A percentile compares a stretch with the other conserved stretches of the same genome.
These are phyloP conservation scores for Leccinum arenicola DNA, from an alignment of 768 basidiomycete genomes.

Conservation along the genomic window DNA sequence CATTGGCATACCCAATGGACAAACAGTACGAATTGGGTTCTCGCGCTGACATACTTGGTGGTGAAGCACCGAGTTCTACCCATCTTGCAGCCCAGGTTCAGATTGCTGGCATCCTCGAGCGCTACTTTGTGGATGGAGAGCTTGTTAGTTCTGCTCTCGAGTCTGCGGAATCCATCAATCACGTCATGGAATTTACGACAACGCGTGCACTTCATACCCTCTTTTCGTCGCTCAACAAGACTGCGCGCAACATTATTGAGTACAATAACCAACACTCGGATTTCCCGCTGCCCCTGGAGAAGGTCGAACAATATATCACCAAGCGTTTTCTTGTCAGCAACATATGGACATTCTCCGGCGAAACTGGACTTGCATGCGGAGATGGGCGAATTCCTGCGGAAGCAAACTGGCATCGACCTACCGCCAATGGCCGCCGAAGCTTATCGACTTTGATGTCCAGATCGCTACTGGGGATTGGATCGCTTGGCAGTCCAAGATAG, in stretches of 20 bases:
- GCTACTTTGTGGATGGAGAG: conserved; percentile 79
- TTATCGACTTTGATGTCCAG: conserved; percentile 95
- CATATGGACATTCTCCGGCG: conserved; percentile 98
- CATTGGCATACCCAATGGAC: too few relatives aligned
- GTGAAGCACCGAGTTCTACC: conserved; percentile 48
- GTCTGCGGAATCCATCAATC: conserved; percentile 81
- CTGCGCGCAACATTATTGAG: conserved; percentile 87
- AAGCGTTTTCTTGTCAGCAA: conserved; percentile 88
- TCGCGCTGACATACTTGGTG: too few relatives aligned
- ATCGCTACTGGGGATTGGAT: conserved; percentile 84
- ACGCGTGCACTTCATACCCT: conserved; percentile 92
- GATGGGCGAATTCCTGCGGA: conserved; percentile 84
- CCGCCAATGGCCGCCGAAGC: conserved; percentile 71
- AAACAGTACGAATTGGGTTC: too few relatives aligned
- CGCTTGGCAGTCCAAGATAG: conserved; percentile 88
- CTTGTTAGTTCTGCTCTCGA: conserved; percentile 76
- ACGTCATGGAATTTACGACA: conserved; percentile 98
- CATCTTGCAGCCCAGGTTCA: conserved; percentile 75
- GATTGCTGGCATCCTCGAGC: conserved; percentile 70
- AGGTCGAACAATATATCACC: conserved; percentile 85
- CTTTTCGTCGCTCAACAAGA: conserved; percentile 98
- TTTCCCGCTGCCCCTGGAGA: conserved; percentile 84
- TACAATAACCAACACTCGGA: conserved; percentile 95
- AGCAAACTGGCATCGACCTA: conserved; percentile 86
- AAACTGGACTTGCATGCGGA: conserved; percentile 86